Conservation (phyloP, 1,139 yeast genomes). For the Yamadazyma pseudoaaseri region DNA sequence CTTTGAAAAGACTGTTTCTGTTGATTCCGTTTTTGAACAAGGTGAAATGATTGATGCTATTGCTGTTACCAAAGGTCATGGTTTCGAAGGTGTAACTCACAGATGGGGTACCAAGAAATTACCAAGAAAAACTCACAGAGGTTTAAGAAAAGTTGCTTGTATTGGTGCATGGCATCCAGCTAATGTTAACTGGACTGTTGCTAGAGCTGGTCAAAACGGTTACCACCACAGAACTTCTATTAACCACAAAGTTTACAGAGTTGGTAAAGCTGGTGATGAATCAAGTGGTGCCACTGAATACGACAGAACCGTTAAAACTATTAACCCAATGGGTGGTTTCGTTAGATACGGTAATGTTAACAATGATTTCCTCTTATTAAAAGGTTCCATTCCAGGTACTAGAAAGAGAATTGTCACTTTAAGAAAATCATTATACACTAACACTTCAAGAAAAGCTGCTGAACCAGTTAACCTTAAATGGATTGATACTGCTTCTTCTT, state of each 20-base stretch:
- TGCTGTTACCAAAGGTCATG: constrained; percentile 99
- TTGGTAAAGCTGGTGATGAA: constrained; percentile 96
- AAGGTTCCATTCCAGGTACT: constrained; percentile 99
- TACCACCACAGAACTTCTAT: constrained; percentile 99
- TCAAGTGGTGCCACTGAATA: constrained; percentile 93
- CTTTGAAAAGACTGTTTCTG: constrained; percentile 98
- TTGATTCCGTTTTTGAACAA: constrained; percentile 95
- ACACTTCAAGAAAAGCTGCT: constrained; percentile 96
- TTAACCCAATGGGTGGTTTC: constrained; percentile 99
- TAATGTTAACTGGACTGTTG: constrained; percentile 99
- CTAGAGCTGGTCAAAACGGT: constrained; percentile 99
- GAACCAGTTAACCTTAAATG: constrained; percentile 97
- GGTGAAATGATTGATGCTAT: constrained; percentile 97
- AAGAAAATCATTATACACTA: constrained; percentile 97
- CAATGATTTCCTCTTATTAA: constrained; percentile 95
- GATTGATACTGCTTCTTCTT: constrained; percentile 99
- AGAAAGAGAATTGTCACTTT: constrained; percentile 99
- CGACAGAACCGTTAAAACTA: constrained; percentile 99
- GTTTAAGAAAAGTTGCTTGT: constrained; percentile 99
- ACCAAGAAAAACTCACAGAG: constrained; percentile 99
- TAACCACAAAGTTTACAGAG: constrained; percentile 99
- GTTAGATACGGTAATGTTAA: constrained; percentile 98
- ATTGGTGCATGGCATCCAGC: constrained; percentile 99
- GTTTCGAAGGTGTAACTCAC: constrained; percentile 99
- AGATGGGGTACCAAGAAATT: constrained; percentile 99